Conservation (phyloP, 768 basidiomycete species). For the Hortiboletus campestris region DNA sequence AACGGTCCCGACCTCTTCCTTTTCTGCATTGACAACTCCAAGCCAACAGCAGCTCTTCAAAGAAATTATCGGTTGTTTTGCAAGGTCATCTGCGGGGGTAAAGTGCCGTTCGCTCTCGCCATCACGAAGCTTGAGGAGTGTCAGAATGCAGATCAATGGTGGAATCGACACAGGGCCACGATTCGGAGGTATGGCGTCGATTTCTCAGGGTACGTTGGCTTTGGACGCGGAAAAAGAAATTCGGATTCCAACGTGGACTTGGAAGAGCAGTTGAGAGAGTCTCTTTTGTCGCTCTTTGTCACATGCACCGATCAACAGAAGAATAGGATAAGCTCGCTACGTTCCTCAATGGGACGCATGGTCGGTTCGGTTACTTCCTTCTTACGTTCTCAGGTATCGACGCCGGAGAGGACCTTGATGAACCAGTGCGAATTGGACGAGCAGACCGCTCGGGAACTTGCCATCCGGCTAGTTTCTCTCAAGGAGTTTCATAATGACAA, state of each 20-base stretch:
- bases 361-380: constrained; percentile 3
- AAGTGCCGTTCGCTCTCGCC: constrained; percentile 29
- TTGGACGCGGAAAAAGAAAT: constrained; percentile 28
- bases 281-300: constrained; percentile 21
- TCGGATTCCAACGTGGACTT: constrained; percentile 16
- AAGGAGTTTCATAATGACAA: background rate
- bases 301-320: constrained; percentile 13
- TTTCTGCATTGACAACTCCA: constrained; percentile 30
- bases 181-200: constrained; percentile 15
- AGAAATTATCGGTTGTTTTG: constrained; percentile 30
- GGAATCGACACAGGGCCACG: constrained; percentile 23
- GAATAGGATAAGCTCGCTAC: background rate
- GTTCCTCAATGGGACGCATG: constrained; percentile 10
- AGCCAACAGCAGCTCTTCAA: constrained; percentile 24
- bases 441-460: constrained; percentile 19
- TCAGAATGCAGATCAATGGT: constrained; percentile 34
- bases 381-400: constrained; percentile 9
- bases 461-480: constrained; percentile 6
- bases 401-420: constrained; percentile 13
- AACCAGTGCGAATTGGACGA: constrained; percentile 22
- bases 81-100: constrained; percentile 24
- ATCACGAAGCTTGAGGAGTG: constrained; percentile 31
- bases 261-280: constrained; percentile 26
- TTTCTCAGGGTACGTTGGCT: constrained; percentile 32
- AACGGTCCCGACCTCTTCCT: constrained; percentile 31